Base-by-base conservation (phyloP, 2,329 filamentous ascomycete species). In the Phialophora tarda region DNA sequence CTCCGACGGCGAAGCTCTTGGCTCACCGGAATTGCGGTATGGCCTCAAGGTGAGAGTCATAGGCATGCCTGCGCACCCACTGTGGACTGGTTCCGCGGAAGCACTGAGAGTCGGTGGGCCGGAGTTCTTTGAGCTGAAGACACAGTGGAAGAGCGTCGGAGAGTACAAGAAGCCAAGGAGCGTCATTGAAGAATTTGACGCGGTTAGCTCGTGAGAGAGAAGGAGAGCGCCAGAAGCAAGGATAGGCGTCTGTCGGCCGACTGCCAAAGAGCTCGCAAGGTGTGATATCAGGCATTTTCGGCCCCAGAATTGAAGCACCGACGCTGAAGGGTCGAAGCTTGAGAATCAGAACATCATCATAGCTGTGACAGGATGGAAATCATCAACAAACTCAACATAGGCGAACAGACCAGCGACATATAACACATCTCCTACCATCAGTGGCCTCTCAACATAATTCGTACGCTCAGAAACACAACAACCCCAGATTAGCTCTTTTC, bases 41-140 rank as follows among this genome's bases (percentile, higher is more conserved):
- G 84, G 84, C 0, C 69, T 85, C 2, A 76, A 79, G 3, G 83
- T 85, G 0, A 81, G 74, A 34, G 83, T 86, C 0, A 81, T 86
- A 65, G 83, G 78, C 0, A 74, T 86, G 34, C 77, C 82, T 2
- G 80, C 82, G 1, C 82, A 83, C 64, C 82, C 83, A 0, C 69
- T 84, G 11, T 86, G 84, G 84, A 83, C 73, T 60, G 74, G 73
- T 60, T 77, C 74, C 5, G 66, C 76, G 57, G 71, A 74, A 58
- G 80, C 79, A 0, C 67, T 82, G 63, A 74, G 75, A 44, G 72
- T 81, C 59, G 80, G 80, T 44, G 80, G 80, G 0, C 80, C 80
- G 2, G 71, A 73, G 62, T 78, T 75, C 11, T 82, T 82, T 73
- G 77, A 72, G 2, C 34, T 74, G 41, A 64, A 67, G 30, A 66